These are phyloP conservation scores for Cymbopogon citratus DNA, from an alignment of 176 grass and related monocot genomes.

Conservation along the genomic window DNA sequence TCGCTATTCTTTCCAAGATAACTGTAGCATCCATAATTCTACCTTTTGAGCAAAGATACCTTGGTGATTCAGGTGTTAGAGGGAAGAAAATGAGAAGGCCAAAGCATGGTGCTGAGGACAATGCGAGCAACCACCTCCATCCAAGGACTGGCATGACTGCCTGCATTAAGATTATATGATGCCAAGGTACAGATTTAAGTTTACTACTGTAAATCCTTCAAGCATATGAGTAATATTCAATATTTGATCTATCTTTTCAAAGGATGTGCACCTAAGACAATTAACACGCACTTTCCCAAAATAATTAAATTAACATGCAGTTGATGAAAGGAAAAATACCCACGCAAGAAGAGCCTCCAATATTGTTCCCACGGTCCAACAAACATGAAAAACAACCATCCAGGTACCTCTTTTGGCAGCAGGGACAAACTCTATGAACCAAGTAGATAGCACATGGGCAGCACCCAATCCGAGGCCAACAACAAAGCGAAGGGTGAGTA, in stretches of 20 bases:
- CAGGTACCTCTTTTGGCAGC: slow-evolving; percentile 52
- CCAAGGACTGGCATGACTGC: slow-evolving; percentile 52
- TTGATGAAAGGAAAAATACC: slow-evolving; percentile 26
- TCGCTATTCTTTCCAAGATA: slow-evolving; percentile 60
- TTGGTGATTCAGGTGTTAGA: slow-evolving; percentile 62
- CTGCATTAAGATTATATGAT: slow-evolving; percentile 31
- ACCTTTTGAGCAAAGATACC: slow-evolving; percentile 61
- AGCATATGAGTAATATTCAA: not conserved
- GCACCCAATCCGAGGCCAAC: slow-evolving; percentile 63
- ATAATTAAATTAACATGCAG: not conserved
- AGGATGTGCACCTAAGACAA: not conserved
- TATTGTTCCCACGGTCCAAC: slow-evolving; percentile 57
- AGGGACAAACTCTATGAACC: slow-evolving; percentile 82
- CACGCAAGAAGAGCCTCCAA: slow-evolving; percentile 61
- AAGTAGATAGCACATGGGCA: slow-evolving; percentile 55
- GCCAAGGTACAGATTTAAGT: not conserved
- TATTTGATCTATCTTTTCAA: not conserved
- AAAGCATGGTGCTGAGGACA: slow-evolving; percentile 59
- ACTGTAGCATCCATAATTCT: slow-evolving; percentile 39
- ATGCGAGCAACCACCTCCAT: slow-evolving; percentile 67
- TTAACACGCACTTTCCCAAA: not conserved
- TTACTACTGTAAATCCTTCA: not conserved
- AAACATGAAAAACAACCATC: slow-evolving; percentile 42
- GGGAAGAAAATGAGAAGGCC: slow-evolving; percentile 54
- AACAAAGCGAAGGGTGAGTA: slow-evolving; percentile 48